Base-by-base conservation (phyloP, 2,329 filamentous ascomycete species). In the Ustilaginoidea virens region DNA sequence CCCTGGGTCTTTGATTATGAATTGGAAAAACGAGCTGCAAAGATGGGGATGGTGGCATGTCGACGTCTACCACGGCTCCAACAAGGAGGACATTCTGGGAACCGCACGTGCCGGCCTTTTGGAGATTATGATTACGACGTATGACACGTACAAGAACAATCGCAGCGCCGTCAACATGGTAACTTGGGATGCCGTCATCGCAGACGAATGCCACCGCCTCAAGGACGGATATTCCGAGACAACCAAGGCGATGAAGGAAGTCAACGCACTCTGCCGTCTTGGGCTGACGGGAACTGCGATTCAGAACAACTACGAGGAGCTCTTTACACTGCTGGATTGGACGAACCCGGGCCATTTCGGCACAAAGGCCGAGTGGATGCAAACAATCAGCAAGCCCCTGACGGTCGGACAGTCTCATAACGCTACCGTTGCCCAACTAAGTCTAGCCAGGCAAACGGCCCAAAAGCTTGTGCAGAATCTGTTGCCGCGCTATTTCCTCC, bases 241-340 rank as follows among this genome's bases (percentile, higher is more conserved):
- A 6, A 90, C 87, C 0, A 72, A 80, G 44, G 76, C 85, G 1
- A 87, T 98, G 78, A 80, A 83, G 42, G 72, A 86, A 36, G 63
- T 96, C 40, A 98, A 98, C 42, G 74, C 86, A 0, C 66, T 96
- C 3, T 96, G 90, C 46, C 72, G 90, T 19, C 86, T 98, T 35
- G 90, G 90, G 0, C 62, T 98, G 7, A 96, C 86, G 0, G 90
- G 90, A 2, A 98, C 90, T 0, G 87, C 87, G 0, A 94, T 98
- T 25, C 90, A 98, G 48, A 98, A 98, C 52, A 90, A 82, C 39
- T 98, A 98, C 48, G 83, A 94, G 47, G 90, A 98, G 50, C 65
- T 98, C 1, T 98, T 87, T 87, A 92, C 85, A 0, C 61, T 98
- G 0, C 61, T 98, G 3, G 92, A 98, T 48, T 98, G 90, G 90